Evolutionary conservation across 2,329 filamentous ascomycete species (phyloP).

Genomic region (Rosellinia necatrix): DNA sequence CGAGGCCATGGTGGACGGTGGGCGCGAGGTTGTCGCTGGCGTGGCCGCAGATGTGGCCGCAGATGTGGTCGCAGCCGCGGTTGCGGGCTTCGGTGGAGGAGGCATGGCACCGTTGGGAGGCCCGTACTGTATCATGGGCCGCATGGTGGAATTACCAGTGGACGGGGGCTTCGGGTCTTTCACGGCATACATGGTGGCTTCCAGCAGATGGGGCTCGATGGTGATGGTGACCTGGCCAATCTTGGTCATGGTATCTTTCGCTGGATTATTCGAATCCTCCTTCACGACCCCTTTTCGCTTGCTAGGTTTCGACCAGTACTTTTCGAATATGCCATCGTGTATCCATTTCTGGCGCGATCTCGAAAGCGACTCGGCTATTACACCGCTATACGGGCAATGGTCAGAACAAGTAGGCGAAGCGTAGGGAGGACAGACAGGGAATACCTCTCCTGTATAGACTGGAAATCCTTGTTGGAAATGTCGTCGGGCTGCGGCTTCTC

Average conservation of each 20-base stretch:
- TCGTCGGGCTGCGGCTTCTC: conserved; percentile 68
- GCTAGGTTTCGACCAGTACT: conserved; percentile 75
- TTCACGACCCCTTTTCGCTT: conserved; percentile 69
- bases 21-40: conserved; percentile 31
- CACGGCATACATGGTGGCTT: conserved; percentile 74
- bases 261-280: conserved; percentile 68
- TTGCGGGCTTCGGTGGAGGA: conserved; percentile 49
- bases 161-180: conserved; percentile 63
- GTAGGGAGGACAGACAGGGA: conserved; percentile 14
- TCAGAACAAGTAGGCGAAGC: conserved; percentile 21
- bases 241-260: conserved; percentile 73
- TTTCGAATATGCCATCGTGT: conserved; percentile 73
- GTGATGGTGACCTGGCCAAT: conserved; percentile 75
- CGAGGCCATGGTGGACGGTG: conserved; percentile 11
- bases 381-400: conserved; percentile 58
- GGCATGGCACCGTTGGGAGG: conserved; percentile 67
- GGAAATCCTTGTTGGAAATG: conserved; percentile 68
- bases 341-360: conserved; percentile 77
- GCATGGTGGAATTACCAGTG: conserved; percentile 44
- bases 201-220: conserved; percentile 79
- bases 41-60: conserved; percentile 8
- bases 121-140: conserved; percentile 68
- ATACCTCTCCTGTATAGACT: conserved; percentile 74
- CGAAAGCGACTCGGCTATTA: conserved; percentile 72
- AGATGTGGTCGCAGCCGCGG: conserved; percentile 26